Conservation (phyloP, 768 basidiomycete species). For the Mrakia hoshinonis region DNA sequence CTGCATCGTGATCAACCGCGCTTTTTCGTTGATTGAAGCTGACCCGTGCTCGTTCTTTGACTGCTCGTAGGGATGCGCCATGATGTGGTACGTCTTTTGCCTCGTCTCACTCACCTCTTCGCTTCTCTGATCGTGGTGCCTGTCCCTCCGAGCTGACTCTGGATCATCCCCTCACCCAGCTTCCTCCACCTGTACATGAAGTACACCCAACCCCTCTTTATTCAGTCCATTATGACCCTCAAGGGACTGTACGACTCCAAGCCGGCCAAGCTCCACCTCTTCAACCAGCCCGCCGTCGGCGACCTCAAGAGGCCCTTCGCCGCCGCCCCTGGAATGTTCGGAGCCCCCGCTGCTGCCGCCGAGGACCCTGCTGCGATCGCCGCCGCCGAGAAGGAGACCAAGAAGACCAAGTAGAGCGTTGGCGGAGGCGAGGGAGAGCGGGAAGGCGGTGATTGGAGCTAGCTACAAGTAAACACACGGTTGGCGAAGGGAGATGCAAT, state of each 20-base stretch:
- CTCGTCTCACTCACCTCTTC: background rate
- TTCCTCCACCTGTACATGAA: constrained; percentile 72
- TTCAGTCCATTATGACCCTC: constrained; percentile 89
- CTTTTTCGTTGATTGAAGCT: background rate
- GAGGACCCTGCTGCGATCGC: constrained; percentile 67
- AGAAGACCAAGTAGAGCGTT: constrained; percentile 61
- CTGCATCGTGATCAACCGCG: constrained; percentile 43
- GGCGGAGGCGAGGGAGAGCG: no score
- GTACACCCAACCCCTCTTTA: constrained; percentile 93
- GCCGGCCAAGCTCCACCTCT: constrained; percentile 58
- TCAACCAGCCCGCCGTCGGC: constrained; percentile 69
- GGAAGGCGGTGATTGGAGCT: no score
- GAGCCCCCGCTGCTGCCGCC: constrained; percentile 38
- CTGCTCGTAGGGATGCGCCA: constrained; percentile 52
- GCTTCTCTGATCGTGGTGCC: background rate
- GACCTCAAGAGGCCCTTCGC: constrained; percentile 89
- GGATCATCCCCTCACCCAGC: background rate
- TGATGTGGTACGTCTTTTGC: constrained; percentile 69
- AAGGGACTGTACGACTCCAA: constrained; percentile 84
- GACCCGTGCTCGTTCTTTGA: background rate
- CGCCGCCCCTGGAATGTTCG: constrained; percentile 58
- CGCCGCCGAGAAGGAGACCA: constrained; percentile 78
- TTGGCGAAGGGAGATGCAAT: no score
- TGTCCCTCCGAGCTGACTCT: background rate
- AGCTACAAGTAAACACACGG: no score